Conservation (phyloP, 164 flowering plant species). For the Aristolochia fimbriata region DNA sequence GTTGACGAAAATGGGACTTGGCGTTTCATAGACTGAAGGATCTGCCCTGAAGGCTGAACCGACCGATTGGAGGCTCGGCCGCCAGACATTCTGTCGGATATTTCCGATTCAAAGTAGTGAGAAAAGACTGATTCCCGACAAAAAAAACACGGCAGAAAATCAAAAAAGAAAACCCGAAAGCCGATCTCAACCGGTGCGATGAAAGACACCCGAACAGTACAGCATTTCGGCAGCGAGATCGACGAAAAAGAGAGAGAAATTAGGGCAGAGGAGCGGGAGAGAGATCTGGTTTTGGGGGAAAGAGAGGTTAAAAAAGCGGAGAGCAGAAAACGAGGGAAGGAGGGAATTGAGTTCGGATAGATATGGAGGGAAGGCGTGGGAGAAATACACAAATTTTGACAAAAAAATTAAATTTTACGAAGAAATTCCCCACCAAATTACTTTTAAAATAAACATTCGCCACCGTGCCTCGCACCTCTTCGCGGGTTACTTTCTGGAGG, state of each 20-base stretch:
- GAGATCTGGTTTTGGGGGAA: constrained; percentile 14
- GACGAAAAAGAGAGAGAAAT: background rate
- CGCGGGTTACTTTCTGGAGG: too few species aligned
- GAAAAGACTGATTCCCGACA: background rate
- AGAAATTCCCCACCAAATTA: too few species aligned
- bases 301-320: constrained; percentile 17
- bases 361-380: constrained; percentile 82
- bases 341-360: constrained; percentile 72
- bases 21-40: constrained; percentile 30
- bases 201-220: background rate
- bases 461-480: too few species aligned
- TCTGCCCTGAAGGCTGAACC: constrained; percentile 26
- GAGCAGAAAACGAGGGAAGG: constrained; percentile 72
- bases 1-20: constrained; percentile 22
- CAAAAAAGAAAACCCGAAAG: background rate
- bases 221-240: background rate
- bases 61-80: constrained; percentile 24
- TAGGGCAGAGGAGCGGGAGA: constrained; percentile 4
- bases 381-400: background rate
- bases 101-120: background rate
- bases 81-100: constrained; percentile 32
- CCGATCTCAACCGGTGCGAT: constrained; percentile 6
- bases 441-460: too few species aligned
- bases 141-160: background rate
- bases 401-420: too few species aligned